phyloP scores from a whole-genome alignment of 192 early-diverging fungal species.

The Fimicolochytrium jonesii region DNA sequence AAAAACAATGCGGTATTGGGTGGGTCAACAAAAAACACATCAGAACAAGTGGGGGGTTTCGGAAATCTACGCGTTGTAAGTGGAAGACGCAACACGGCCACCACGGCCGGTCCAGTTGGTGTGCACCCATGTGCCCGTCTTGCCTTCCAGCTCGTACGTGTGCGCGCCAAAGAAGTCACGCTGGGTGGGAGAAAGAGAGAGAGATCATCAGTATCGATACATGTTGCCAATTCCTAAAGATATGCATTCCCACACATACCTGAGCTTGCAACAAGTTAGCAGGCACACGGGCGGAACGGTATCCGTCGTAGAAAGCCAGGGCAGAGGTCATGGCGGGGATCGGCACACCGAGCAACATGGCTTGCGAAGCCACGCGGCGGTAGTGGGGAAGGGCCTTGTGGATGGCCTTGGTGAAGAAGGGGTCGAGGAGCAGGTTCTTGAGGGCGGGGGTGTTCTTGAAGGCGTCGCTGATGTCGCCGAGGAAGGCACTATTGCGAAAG shows the following conservation, averaged over 20 bases:
- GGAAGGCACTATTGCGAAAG: slow-evolving; percentile 68
- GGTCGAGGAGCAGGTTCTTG: slow-evolving; percentile 89
- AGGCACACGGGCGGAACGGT: slow-evolving; percentile 81
- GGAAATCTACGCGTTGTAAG: slow-evolving; percentile 63
- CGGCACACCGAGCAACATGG: slow-evolving; percentile 80
- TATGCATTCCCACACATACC: slow-evolving; percentile 2
- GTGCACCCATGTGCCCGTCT: slow-evolving; percentile 76
- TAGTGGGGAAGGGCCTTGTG: slow-evolving; percentile 78
- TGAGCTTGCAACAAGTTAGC: slow-evolving; percentile 97
- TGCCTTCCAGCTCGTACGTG: slow-evolving; percentile 82
- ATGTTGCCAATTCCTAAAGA: background rate
- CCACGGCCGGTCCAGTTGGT: slow-evolving; percentile 99
- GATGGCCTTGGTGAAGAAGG: slow-evolving; percentile 93
- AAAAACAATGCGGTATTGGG: too few species aligned
- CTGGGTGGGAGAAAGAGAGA: slow-evolving; percentile 10
- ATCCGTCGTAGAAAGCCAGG: slow-evolving; percentile 95
- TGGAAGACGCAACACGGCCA: slow-evolving; percentile 68
- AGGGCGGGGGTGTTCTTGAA: slow-evolving; percentile 83
- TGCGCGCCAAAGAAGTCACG: slow-evolving; percentile 99
- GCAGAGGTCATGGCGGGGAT: slow-evolving; percentile 87
- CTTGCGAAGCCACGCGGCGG: slow-evolving; percentile 82
- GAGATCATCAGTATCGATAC: background rate
- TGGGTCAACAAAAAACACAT: too few species aligned
- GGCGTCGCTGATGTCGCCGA: slow-evolving; percentile 95
- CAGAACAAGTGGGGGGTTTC: too few species aligned